Percentiles rank a stretch among this genome's conserved stretches.
phyloP scores from a whole-genome alignment of 2,329 filamentous ascomycete species.

The Colletotrichum godetiae region DNA sequence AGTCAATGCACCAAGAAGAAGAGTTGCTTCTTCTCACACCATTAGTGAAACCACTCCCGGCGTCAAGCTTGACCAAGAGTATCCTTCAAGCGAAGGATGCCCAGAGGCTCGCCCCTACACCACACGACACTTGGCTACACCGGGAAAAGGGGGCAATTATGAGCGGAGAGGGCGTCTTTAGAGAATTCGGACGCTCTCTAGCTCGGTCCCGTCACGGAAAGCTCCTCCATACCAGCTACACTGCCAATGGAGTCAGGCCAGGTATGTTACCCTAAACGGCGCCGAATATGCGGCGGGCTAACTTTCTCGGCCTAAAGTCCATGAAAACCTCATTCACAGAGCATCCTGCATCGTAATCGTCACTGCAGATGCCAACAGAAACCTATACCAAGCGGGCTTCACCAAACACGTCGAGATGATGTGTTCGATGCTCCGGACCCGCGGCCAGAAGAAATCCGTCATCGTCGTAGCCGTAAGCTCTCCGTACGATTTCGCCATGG shows the following conservation, averaged over 20 bases:
- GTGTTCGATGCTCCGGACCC: conserved; percentile 83
- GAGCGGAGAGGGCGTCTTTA: conserved; percentile 93
- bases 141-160: conserved; percentile 75
- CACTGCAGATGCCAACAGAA: conserved; percentile 93
- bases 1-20: conserved; percentile 84
- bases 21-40: conserved; percentile 91
- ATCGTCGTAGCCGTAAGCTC: conserved; percentile 95
- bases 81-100: conserved; percentile 66
- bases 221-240: conserved; percentile 93
- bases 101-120: conserved; percentile 46
- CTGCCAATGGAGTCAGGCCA: conserved; percentile 89
- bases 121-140: conserved; percentile 68
- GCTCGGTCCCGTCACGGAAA: conserved; percentile 87
- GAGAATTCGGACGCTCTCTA: conserved; percentile 88
- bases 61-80: conserved; percentile 83
- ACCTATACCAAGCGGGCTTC: conserved; percentile 93
- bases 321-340: conserved; percentile 91
- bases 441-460: conserved; percentile 86
- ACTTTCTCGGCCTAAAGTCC: conserved; percentile 61
- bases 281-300: neutral
- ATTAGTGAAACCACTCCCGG: conserved; percentile 90
- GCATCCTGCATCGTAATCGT: conserved; percentile 90
- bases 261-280: conserved; percentile 47
- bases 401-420: conserved; percentile 97
- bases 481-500: conserved; percentile 96